Base-by-base conservation (phyloP, 768 basidiomycete species). In the Phaffia tasmanica region DNA sequence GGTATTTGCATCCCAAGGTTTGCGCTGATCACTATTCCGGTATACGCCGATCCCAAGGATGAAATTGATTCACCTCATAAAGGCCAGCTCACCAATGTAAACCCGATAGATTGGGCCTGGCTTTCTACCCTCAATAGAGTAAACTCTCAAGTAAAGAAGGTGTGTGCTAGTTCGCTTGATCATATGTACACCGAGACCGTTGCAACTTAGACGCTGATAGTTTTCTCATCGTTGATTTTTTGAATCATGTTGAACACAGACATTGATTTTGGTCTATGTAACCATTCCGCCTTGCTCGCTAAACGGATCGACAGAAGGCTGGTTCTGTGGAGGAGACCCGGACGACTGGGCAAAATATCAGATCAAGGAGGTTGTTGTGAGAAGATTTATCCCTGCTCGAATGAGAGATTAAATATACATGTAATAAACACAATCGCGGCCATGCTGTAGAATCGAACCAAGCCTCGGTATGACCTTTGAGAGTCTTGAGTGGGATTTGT, bases 131-230 rank as follows among this genome's bases (percentile, higher is more conserved):
- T 99, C 69, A 98, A 95, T 74, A 84, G 95, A 48, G 94, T 97
- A 16, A 97, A 94, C 75, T 85, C 89, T 0, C 91, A 95, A 74
- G 94, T 98, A 4, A 90, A 92, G 77, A 99, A 99, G 84, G 94
- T 89, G 25, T 46, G 75, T 65, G 18, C n/a, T 9, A 23, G 19
- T 23, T 46, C 58, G 46, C 62, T 50, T 48, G 53, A n/a, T 42
- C 53, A 1, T 19, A 23, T 27, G 9, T 18, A 18, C 11, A 16
- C 48, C n/a, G n/a, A n/a, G n/a, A 3, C 14, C 23, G 30, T 21
- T 21, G 46, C 11, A 29, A 27, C 29, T 70, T 65, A 48, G 19
- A 21, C 23, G 57, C 46, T 30, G 27, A 32, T 49, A 51, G 30
- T 11, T 27, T 50, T 47, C 60, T 42, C 48, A 23, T 54, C 8